Percentiles rank a stretch among this genome's conserved stretches.
Evolutionary conservation across 768 basidiomycete species (phyloP).

Genomic region (Scleroderma citrinum): DNA sequence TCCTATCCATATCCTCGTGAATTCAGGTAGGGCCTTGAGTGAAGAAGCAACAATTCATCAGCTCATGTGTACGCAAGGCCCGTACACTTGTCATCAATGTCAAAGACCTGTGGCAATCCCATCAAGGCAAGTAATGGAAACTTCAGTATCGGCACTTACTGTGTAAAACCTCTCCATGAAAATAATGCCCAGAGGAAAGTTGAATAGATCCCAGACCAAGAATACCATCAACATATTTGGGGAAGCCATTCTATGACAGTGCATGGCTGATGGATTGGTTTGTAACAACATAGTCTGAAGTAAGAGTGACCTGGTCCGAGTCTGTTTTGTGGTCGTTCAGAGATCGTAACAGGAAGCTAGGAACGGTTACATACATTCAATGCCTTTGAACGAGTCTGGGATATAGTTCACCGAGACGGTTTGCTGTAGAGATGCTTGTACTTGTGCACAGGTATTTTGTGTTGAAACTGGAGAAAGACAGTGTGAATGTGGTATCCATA

Average conservation of each 20-base stretch:
- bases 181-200: constrained; percentile 12
- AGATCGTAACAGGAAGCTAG: not conserved
- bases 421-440: constrained; percentile 21
- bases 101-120: too few relatives aligned
- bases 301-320: constrained; percentile 22
- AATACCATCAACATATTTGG: constrained; percentile 21
- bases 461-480: constrained; percentile 5
- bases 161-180: constrained; percentile 16
- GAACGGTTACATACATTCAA: constrained; percentile 24
- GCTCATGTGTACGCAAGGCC: too few relatives aligned
- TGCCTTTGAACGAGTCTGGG: constrained; percentile 20
- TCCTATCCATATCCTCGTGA: too few relatives aligned
- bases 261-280: constrained; percentile 27
- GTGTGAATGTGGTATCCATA: not conserved
- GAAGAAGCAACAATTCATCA: too few relatives aligned
- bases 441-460: constrained; percentile 14
- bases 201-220: constrained; percentile 20
- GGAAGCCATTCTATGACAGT: constrained; percentile 8
- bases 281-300: constrained; percentile 16
- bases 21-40: too few relatives aligned
- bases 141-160: constrained; percentile 1
- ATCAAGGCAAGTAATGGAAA: too few relatives aligned
- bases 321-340: constrained; percentile 6
- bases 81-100: too few relatives aligned
- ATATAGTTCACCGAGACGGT: constrained; percentile 8